Evolutionary conservation across 257 asterid genomes (phyloP), one percentile per base, ranked within the genome.

Genomic region (Galeopsis tetrahit): DNA sequence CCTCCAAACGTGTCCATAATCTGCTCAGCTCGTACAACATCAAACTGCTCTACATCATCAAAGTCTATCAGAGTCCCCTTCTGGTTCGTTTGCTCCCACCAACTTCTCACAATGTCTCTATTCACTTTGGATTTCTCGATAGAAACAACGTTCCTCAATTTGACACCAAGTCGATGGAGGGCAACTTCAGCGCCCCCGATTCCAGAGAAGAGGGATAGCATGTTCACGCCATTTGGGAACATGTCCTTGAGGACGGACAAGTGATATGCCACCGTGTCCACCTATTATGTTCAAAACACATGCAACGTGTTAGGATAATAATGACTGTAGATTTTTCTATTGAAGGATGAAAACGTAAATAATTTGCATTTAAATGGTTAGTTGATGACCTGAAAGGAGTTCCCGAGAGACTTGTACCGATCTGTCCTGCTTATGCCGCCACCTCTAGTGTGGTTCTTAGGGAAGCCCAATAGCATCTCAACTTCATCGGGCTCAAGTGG

Each of bases 151-250:
- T 79, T 83, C 48, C 80, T 90, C 75, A 92, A 4, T 15, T 78
- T 89, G 10, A 95, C 56, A 1, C 97, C 98, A 0, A 92, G 93
- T 2, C 96, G 82, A 34, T 94, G 92, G 10, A 94, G 98, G 0
- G 99, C 97, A 13, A 94, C 97, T 63, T 94, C 99, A 3, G 85
- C 98, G 7, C 99, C 99, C 0, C 99, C 99, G 2, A 94, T 94
- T 36, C 99, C 99, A 8, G 99, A 91, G 81, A 91, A 91, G 14
- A 94, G 85, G 3, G 99, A 92, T 1, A 95, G 58, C 0, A 94
- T 73, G 33, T 88, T 94, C 34, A 94, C 69, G 48, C 99, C 99
- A 0, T 77, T 38, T 0, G 98, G 99, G 70, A 38, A 94, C 32
- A 91, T 73, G 4, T 86, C 86, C 73, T 85, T 91, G 57, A 94